phyloP scores from a whole-genome alignment of 164 flowering plant species.

The Protea cynaroides region DNA sequence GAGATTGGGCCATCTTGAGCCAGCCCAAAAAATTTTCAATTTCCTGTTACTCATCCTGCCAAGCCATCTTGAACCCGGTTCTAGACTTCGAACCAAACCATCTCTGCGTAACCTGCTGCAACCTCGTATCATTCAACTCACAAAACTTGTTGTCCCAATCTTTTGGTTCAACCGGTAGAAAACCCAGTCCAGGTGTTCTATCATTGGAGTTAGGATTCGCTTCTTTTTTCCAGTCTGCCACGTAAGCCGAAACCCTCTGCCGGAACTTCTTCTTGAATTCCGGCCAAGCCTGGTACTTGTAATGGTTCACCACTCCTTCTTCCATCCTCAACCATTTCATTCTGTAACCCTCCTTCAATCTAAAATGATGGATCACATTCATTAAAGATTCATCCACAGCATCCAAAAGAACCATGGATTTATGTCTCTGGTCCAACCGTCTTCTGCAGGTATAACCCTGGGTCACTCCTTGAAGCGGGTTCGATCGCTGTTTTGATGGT shows the following conservation, averaged over 20 bases:
- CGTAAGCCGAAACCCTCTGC: slow-evolving; percentile 86
- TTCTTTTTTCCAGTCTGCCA: slow-evolving; percentile 59
- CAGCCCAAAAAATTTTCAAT: too few species aligned
- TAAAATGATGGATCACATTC: slow-evolving; percentile 76
- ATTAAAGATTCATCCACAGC: slow-evolving; percentile 47
- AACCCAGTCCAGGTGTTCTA: slow-evolving; percentile 79
- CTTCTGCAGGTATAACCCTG: slow-evolving; percentile 83
- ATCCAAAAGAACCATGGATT: slow-evolving; percentile 54
- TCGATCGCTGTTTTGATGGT: slow-evolving; percentile 48
- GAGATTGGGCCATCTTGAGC: too few species aligned
- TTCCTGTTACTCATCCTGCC: slow-evolving; percentile 37
- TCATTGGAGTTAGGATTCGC: slow-evolving; percentile 60
- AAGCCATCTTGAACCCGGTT: slow-evolving; percentile 33
- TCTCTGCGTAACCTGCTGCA: slow-evolving; percentile 32
- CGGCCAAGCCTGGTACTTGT: slow-evolving; percentile 95
- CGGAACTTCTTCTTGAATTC: slow-evolving; percentile 82
- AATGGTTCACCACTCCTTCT: slow-evolving; percentile 63
- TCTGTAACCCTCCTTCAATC: slow-evolving; percentile 32
- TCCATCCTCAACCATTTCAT: slow-evolving; percentile 10
- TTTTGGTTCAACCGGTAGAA: slow-evolving; percentile 49
- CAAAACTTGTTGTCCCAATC: slow-evolving; percentile 74
- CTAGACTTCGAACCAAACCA: slow-evolving; percentile 49
- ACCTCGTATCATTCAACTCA: slow-evolving; percentile 52
- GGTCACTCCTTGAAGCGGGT: slow-evolving; percentile 69
- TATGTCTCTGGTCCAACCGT: slow-evolving; percentile 56